phyloP scores from a whole-genome alignment of 2,329 filamentous ascomycete genomes.

The Xylogone sp. region DNA sequence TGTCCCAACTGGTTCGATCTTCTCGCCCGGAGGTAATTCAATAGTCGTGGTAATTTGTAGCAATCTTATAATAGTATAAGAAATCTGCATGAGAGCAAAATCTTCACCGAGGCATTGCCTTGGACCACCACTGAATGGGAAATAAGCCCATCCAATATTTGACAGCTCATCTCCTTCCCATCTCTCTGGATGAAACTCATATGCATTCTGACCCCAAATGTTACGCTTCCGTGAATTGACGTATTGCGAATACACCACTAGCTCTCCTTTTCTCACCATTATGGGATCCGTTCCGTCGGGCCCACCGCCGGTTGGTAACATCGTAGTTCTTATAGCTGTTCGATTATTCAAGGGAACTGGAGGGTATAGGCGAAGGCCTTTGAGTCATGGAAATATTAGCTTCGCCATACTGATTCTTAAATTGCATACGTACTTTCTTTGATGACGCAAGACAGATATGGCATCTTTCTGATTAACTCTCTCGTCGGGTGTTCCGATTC shows the following conservation, averaged over 20 bases:
- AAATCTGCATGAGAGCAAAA: conserved; percentile 23
- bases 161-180: conserved; percentile 16
- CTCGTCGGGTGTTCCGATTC: neutral
- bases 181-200: conserved; percentile 24
- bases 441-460: conserved; percentile 11
- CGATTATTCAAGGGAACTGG: conserved; percentile 24
- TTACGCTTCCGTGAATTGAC: conserved; percentile 17
- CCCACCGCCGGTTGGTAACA: conserved; percentile 28
- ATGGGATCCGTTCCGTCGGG: conserved; percentile 15
- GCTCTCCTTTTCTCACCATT: conserved; percentile 10
- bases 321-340: conserved; percentile 16
- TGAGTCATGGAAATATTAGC: neutral
- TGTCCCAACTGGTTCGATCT: conserved; percentile 9
- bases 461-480: conserved; percentile 6
- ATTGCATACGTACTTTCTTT: conserved; percentile 14
- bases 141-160: conserved; percentile 1
- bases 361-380: conserved; percentile 22
- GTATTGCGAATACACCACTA: conserved; percentile 11
- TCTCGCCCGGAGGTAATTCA: conserved; percentile 6
- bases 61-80: conserved; percentile 17
- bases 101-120: conserved; percentile 23
- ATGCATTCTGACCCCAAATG: conserved; percentile 29
- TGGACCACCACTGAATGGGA: conserved; percentile 19
- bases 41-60: conserved; percentile 9
- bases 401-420: neutral